These are phyloP conservation scores for Rhododendron ovatum DNA, from an alignment of 148 eudicot species.

Conservation along the genomic window DNA sequence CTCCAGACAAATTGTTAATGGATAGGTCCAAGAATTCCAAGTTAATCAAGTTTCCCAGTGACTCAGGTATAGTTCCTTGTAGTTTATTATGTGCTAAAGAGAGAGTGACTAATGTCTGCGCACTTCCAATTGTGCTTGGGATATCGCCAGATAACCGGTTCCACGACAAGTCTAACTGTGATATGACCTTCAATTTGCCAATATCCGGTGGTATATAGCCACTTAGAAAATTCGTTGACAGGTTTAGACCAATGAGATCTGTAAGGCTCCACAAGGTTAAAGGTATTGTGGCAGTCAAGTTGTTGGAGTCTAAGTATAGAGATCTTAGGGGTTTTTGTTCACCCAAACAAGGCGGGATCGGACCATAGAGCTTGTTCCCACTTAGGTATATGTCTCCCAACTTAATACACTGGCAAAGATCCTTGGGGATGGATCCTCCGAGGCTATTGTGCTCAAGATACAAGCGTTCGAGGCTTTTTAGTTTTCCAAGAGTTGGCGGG, in stretches of 20 bases:
- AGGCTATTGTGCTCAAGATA: slow-evolving; percentile 25
- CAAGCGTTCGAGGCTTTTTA: slow-evolving; percentile 13
- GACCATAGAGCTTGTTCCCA: slow-evolving; percentile 20
- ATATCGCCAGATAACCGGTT: slow-evolving; percentile 23
- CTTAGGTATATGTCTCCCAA: slow-evolving; percentile 29
- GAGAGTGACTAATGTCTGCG: slow-evolving; percentile 17
- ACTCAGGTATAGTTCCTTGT: slow-evolving; percentile 24
- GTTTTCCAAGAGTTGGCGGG: slow-evolving; percentile 21
- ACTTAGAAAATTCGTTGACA: slow-evolving; percentile 22
- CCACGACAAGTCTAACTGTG: slow-evolving; percentile 26
- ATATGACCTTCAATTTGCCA: slow-evolving; percentile 9
- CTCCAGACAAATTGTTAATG: slow-evolving; percentile 23
- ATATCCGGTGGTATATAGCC: slow-evolving; percentile 19
- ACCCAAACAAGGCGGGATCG: slow-evolving; percentile 29
- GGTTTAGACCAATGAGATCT: slow-evolving; percentile 20
- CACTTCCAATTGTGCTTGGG: slow-evolving; percentile 22
- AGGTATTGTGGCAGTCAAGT: slow-evolving; percentile 16
- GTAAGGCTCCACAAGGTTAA: slow-evolving; percentile 19
- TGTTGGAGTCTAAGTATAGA: slow-evolving; percentile 26
- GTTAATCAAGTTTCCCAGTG: slow-evolving; percentile 17
- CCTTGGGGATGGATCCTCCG: slow-evolving; percentile 21
- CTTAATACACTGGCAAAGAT: slow-evolving; percentile 15
- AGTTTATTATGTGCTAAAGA: slow-evolving; percentile 24
- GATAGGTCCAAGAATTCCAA: slow-evolving; percentile 30
- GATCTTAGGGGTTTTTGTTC: slow-evolving; percentile 16